phyloP scores from a whole-genome alignment of 805 yeast genomes.

The Starmerella bombi region DNA sequence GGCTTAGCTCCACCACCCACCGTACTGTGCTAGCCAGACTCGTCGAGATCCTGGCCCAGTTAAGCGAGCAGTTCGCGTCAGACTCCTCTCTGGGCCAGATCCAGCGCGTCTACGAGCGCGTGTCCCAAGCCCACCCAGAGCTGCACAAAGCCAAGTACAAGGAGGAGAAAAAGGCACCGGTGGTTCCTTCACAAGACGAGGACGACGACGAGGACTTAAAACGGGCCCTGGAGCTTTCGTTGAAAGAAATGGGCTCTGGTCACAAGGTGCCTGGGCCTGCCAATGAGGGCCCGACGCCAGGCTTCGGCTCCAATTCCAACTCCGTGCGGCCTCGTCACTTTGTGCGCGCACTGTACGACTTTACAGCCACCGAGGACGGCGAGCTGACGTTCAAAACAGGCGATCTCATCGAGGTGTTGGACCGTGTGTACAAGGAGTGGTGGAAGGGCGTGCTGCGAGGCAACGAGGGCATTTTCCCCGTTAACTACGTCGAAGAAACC shows the following conservation, averaged over 20 bases:
- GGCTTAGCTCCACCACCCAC: constrained; percentile 47
- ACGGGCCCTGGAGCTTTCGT: constrained; percentile 35
- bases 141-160: constrained; percentile 32
- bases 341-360: constrained; percentile 77
- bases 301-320: constrained; percentile 5
- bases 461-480: constrained; percentile 75
- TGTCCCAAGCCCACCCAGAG: constrained; percentile 34
- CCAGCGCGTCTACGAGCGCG: constrained; percentile 43
- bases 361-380: constrained; percentile 65
- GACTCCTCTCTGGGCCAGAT: constrained; percentile 72
- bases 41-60: constrained; percentile 53
- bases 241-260: constrained; percentile 13
- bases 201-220: constrained; percentile 71
- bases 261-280: constrained; percentile 4
- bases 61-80: constrained; percentile 46
- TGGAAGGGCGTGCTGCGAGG: constrained; percentile 83
- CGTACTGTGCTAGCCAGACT: constrained; percentile 50
- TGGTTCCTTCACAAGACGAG: constrained; percentile 5
- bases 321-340: constrained; percentile 23
- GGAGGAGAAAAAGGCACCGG: neutral
- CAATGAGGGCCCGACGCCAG: neutral
- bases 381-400: constrained; percentile 80
- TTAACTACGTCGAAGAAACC: constrained; percentile 53
- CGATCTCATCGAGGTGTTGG: constrained; percentile 76
- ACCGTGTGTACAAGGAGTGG: constrained; percentile 86